These are phyloP conservation scores for Aureobasidium sp. DNA, from an alignment of 2,329 filamentous ascomycete species.

Conservation along the genomic window DNA sequence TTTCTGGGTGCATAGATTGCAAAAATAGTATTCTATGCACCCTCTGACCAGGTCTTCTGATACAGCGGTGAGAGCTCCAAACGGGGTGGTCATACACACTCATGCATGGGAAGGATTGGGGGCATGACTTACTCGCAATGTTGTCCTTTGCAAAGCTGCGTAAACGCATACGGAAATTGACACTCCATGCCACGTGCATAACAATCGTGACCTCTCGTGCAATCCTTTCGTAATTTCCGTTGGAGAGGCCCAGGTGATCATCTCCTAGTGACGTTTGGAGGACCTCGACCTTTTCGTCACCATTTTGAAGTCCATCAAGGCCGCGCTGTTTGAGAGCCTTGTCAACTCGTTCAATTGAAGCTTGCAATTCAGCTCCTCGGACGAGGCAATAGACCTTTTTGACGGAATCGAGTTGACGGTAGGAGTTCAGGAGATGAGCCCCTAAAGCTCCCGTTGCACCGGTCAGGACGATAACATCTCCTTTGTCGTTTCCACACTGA, in stretches of 20 bases:
- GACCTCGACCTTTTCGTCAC: slow-evolving; percentile 43
- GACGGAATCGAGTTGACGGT: slow-evolving; percentile 35
- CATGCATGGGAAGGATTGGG: slow-evolving; percentile 1
- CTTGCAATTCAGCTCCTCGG: slow-evolving; percentile 38
- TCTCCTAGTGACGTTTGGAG: slow-evolving; percentile 44
- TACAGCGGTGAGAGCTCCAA: neutral
- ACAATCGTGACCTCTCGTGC: slow-evolving; percentile 43
- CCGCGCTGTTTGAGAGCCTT: slow-evolving; percentile 38
- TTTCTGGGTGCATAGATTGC: slow-evolving; percentile 8
- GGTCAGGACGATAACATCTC: slow-evolving; percentile 36
- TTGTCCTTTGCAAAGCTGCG: slow-evolving; percentile 49
- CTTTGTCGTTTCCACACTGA: slow-evolving; percentile 17
- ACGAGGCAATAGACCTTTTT: slow-evolving; percentile 51
- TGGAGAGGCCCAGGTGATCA: slow-evolving; percentile 42
- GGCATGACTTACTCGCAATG: slow-evolving; percentile 35
- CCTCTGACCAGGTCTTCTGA: slow-evolving; percentile 12
- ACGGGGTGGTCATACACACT: slow-evolving; percentile 3
- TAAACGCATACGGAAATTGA: slow-evolving; percentile 56
- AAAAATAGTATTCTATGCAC: slow-evolving; percentile 1
- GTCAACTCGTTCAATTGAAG: slow-evolving; percentile 39
- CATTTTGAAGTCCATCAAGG: slow-evolving; percentile 25
- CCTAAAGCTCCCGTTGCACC: slow-evolving; percentile 48
- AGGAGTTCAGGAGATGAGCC: slow-evolving; percentile 43
- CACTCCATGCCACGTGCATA: slow-evolving; percentile 59
- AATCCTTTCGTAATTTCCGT: slow-evolving; percentile 36